Base-by-base conservation (phyloP, 2,329 filamentous ascomycete genomes). In the Tolypocladium paradoxum region DNA sequence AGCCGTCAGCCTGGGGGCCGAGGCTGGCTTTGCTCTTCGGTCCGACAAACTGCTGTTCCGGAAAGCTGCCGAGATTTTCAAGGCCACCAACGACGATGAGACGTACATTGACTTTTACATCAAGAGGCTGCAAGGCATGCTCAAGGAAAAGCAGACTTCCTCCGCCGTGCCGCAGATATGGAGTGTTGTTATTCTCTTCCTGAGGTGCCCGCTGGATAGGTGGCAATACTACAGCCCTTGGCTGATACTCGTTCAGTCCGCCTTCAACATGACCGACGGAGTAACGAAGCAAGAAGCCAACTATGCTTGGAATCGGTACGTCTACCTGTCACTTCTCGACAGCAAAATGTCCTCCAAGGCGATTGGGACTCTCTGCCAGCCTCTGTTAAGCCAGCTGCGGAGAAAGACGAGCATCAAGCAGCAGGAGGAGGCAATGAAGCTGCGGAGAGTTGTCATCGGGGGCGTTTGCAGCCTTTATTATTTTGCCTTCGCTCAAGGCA, bases 391-490 rank as follows among this genome's bases (percentile, higher is more conserved):
- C 53, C 88, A 88, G 60, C 73, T 92, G 58, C 83, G 82, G 62
- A 81, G 85, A 35, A 84, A 82, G 59, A 77, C 77, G 43, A 74
- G 68, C 14, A 78, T 73, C 20, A 82, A 82, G 61, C 73, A 80
- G 45, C 73, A 74, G 22, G 78, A 83, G 34, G 76, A 83, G 52
- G 63, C 63, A 5, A 56, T 61, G 51, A 71, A 64, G 51, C 76
- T 85, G 8, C 78, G 76, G 54, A 74, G 70, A 55, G 71, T 75
- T 2, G 76, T 83, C 14, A 62, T 92, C 40, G 83, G 83, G 14
- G 87, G 86, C 52, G 83, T 95, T 53, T 87, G 87, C 67, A 90
- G 85, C 53, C 76, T 97, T 1, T 79, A 90, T 12, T 95, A 96
- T 67, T 95, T 95, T 65, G 76, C 84, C 3, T 83, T 95, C 62